A percentile compares a stretch with the other conserved stretches of the same genome.
Evolutionary conservation across 2,329 filamentous ascomycete species (phyloP).

Genomic region (Tothia fuscella): DNA sequence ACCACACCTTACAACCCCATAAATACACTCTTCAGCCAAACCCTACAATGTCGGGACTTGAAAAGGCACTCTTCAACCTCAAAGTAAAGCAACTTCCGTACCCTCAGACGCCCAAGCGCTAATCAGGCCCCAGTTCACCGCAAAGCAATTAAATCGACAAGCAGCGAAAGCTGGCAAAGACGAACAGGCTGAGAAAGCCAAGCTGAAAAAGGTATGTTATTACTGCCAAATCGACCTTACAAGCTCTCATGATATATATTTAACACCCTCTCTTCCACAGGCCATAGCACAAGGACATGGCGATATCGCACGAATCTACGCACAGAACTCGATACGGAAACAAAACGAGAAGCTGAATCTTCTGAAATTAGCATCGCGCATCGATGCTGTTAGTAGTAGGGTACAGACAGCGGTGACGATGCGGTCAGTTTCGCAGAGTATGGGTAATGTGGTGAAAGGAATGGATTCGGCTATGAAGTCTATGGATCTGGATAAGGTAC

Average conservation of each 20-base stretch:
- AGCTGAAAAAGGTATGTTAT: conserved; percentile 43
- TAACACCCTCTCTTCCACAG: conserved; percentile 19
- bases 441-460: conserved; percentile 50
- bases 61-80: conserved; percentile 50
- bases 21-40: background rate
- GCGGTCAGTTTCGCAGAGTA: conserved; percentile 47
- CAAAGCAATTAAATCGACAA: conserved; percentile 51
- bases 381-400: conserved; percentile 46
- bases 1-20: too few species aligned
- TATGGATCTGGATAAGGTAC: conserved; percentile 51
- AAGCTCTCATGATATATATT: background rate
- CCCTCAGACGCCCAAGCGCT: too few species aligned
- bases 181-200: conserved; percentile 48
- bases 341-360: conserved; percentile 51
- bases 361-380: conserved; percentile 42
- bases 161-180: conserved; percentile 50
- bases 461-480: conserved; percentile 52
- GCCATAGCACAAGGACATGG: conserved; percentile 48
- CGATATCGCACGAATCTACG: conserved; percentile 52
- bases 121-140: conserved; percentile 40
- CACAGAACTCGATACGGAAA: conserved; percentile 51
- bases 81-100: conserved; percentile 40
- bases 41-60: conserved; percentile 44
- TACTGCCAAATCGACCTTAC: background rate
- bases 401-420: conserved; percentile 55